Evolutionary conservation across 345 rosid genomes (phyloP), one percentile per base, ranked within the genome.

Genomic region (Dipteronia dyeriana): DNA sequence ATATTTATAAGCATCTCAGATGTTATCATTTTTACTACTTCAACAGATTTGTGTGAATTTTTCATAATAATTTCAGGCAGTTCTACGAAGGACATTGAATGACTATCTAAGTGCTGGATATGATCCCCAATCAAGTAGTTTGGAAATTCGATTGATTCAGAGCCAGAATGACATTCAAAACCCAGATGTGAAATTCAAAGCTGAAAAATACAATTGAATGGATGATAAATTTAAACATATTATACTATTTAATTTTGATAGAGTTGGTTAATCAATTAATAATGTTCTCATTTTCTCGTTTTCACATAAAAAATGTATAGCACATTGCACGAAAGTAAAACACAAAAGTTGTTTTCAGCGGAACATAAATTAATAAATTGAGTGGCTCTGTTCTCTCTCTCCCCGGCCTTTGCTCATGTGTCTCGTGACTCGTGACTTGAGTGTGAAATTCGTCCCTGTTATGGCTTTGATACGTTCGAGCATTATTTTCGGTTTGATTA

Each of bases 101-200:
- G 99, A 92, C 73, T 97, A 97, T 68, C 9, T 47, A 39, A 79
- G 76, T 2, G 95, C 86, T 0, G 95, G 91, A 66, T 94, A 81
- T 47, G 85, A 92, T 85, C 87, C 85, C 0, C 62, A 85, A 45
- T 83, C 97, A 20, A 94, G 99, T 84, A 94, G 98, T 78, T 84
- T 97, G 84, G 99, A 97, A 77, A 97, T 94, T 72, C 89, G 97
- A 75, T 76, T 97, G 79, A 88, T 97, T 79, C 99, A 94, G 82
- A 92, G 98, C 79, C 99, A 97, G 76, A 94, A 94, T 4, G 94
- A 91, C 72, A 92, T 94, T 49, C 93, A 93, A 43, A 88, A 86
- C 68, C 99, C 99, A 3, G 86, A 80, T 41, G 83, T 91, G 43
- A 81, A 68, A 75, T 85, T 79, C 64, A 84, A 73, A 80, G 91